Conservation (phyloP, 2,329 filamentous ascomycete species). For the Ophiostoma himal-ulmi region DNA sequence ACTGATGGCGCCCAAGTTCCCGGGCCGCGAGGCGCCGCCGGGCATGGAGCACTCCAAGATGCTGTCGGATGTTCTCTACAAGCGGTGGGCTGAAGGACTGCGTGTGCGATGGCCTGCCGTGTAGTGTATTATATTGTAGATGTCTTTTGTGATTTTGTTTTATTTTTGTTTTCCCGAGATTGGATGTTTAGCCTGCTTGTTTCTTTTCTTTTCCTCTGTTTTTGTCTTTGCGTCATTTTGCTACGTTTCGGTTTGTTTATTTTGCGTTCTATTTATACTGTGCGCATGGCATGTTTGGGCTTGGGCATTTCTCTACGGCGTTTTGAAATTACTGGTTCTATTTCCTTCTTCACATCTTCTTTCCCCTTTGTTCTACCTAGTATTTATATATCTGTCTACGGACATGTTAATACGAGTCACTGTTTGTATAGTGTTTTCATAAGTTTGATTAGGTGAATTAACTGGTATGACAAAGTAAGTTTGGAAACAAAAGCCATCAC, state of each 20-base stretch:
- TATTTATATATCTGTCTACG: constrained; percentile 13
- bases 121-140: constrained; percentile 9
- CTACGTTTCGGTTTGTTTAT: neutral
- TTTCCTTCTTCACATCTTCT: neutral
- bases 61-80: constrained; percentile 83
- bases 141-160: neutral
- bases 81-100: constrained; percentile 81
- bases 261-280: constrained; percentile 5
- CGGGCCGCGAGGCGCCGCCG: constrained; percentile 48
- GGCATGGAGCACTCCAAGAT: constrained; percentile 93
- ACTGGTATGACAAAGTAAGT: too few relatives aligned
- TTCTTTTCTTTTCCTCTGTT: neutral
- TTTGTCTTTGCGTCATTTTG: neutral
- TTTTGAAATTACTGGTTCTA: neutral
- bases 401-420: constrained; percentile 11
- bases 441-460: too few relatives aligned
- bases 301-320: constrained; percentile 13
- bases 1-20: constrained; percentile 48
- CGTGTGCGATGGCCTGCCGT: constrained; percentile 37
- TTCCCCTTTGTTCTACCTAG: neutral
- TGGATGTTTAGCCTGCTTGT: constrained; percentile 13
- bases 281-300: constrained; percentile 6
- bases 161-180: constrained; percentile 14
- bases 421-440: neutral
- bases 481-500: too few relatives aligned